A percentile compares a stretch with the other conserved stretches of the same genome.
Conservation (phyloP, 495 filamentous ascomycete genomes). For the Neurospora discreta region DNA sequence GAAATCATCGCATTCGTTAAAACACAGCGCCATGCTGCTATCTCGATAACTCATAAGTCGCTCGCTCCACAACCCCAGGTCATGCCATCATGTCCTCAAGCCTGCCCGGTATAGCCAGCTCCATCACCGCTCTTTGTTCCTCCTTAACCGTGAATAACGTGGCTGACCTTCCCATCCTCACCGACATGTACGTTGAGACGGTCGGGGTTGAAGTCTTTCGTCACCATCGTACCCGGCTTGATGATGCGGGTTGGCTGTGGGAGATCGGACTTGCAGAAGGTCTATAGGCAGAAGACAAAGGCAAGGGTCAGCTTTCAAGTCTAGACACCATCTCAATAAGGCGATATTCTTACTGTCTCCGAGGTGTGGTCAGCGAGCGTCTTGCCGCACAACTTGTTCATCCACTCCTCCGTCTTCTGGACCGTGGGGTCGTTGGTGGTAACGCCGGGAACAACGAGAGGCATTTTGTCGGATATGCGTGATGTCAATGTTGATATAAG, state of each 20-base stretch:
- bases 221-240: slow-evolving; percentile 48
- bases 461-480: slow-evolving; percentile 45
- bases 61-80: not conserved
- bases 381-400: slow-evolving; percentile 67
- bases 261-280: slow-evolving; percentile 65
- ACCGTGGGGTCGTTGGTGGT: slow-evolving; percentile 41
- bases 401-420: slow-evolving; percentile 54
- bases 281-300: slow-evolving; percentile 32
- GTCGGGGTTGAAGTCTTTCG: slow-evolving; percentile 47
- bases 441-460: slow-evolving; percentile 71
- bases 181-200: slow-evolving; percentile 65
- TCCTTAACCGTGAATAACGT: slow-evolving; percentile 49
- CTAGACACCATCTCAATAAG: not conserved
- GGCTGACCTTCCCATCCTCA: slow-evolving; percentile 60
- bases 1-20: not conserved
- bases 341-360: slow-evolving; percentile 28
- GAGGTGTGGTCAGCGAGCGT: slow-evolving; percentile 36
- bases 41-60: not conserved
- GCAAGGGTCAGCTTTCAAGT: slow-evolving; percentile 3
- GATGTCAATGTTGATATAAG: not conserved
- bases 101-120: not conserved
- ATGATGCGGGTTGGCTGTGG: slow-evolving; percentile 58
- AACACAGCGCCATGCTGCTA: not conserved
- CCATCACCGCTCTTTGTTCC: not conserved
- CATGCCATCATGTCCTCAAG: not conserved